Evolutionary conservation across 2,329 filamentous ascomycete species (phyloP), one percentile per base, ranked within the genome.

Genomic region (Thielaviopsis euricoi): DNA sequence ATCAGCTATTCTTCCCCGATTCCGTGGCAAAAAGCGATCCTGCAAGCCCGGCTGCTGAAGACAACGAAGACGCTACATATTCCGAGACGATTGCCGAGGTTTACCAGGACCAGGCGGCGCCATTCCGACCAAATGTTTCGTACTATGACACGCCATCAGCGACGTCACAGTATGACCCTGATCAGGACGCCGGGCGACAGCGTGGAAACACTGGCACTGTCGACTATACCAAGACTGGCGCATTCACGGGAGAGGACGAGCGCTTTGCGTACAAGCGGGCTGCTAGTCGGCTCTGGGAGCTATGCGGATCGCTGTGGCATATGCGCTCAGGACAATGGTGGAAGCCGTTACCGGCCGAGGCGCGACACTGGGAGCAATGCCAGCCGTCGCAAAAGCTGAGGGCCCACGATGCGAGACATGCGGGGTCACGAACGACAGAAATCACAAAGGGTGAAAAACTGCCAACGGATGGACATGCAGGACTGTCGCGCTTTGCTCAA

Each of bases 231-330:
- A 81, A 83, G 62, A 77, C 83, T 0, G 73, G 76, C 12, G 81
- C 79, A 0, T 86, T 91, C 64, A 90, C 85, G 0, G 87, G 87
- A 13, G 85, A 90, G 66, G 87, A 91, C 67, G 87, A 91, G 68
- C 75, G 81, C 13, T 93, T 93, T 66, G 87, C 87, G 0, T 90
- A 89, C 64, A 87, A 87, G 68, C 76, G 87, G 23, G 87, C 87
- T 1, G 76, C 81, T 50, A 87, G 83, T 62, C 74, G 87, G n/a
- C 71, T 93, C 2, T 93, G 86, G 87, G 86, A 93, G 70, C 81
- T 93, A 66, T 91, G 86, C 67, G 81, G 85, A 19, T 74, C 73
- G 43, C 73, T 77, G 61, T 91, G 87, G 87, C 87, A 88, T 71
- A 75, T 76, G 2, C 71, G 85, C 52, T 52, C 52, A 2, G 60